These are phyloP conservation scores for Tulasnella sp. DNA, from an alignment of 768 basidiomycete genomes.

Conservation along the genomic window DNA sequence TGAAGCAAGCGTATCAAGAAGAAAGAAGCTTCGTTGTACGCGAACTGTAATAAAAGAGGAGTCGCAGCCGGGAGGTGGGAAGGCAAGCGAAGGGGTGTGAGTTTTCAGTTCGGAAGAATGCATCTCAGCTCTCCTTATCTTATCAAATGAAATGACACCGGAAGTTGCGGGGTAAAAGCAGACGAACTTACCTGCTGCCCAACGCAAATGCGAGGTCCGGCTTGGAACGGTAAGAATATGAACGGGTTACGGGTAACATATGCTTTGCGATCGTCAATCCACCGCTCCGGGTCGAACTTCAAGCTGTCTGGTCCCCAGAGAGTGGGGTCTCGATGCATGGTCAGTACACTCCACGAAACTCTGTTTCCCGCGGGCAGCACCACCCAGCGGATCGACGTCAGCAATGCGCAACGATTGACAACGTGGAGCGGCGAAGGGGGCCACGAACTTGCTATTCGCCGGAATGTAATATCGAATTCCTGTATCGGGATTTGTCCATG, in stretches of 20 bases:
- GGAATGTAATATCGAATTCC: conserved; percentile 14
- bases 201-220: conserved; percentile 42
- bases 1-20: conserved; percentile 59
- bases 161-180: not conserved
- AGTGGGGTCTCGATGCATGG: conserved; percentile 11
- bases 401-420: not conserved
- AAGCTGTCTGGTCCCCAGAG: conserved; percentile 71
- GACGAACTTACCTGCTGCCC: conserved; percentile 22
- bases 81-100: not conserved
- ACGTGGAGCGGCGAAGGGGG: not conserved
- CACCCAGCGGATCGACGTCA: not conserved
- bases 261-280: conserved; percentile 41
- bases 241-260: conserved; percentile 29
- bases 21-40: conserved; percentile 62
- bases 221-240: conserved; percentile 65
- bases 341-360: not conserved
- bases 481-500: conserved; percentile 6
- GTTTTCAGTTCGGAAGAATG: conserved; percentile 37
- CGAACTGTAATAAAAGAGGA: conserved; percentile 47
- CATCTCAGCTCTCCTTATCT: conserved; percentile 2
- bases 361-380: not conserved
- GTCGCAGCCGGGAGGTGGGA: conserved; percentile 10
- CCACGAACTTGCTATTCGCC: conserved; percentile 9
- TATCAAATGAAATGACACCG: not conserved
- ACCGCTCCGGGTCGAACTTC: conserved; percentile 67